phyloP scores from a whole-genome alignment of 225 moss, liverwort and hornwort genomes.

The Polytrichum commune region DNA sequence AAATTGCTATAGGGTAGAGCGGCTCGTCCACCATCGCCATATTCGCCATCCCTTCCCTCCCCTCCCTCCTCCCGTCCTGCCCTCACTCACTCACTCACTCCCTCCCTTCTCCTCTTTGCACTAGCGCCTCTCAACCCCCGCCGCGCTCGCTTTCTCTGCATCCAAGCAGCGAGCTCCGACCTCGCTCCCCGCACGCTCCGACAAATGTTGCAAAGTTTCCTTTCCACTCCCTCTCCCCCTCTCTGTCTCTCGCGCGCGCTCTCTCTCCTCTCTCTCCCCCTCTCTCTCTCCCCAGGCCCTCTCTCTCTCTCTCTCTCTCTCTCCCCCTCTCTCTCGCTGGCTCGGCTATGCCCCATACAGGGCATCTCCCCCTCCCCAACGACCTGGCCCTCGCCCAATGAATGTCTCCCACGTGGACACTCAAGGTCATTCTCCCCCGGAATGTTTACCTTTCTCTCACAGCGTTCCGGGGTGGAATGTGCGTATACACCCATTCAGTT shows the following conservation, averaged over 20 bases:
- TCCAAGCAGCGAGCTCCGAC: neutral
- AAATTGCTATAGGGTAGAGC: constrained; percentile 88
- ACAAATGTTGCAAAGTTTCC: neutral
- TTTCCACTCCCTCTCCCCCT: constrained; percentile 2
- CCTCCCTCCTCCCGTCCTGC: constrained; percentile 5
- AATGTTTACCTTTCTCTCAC: no score
- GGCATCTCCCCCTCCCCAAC: constrained; percentile 4
- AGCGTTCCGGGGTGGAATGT: no score
- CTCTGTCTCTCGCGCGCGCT: neutral
- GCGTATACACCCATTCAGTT: no score
- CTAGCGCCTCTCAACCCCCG: no score
- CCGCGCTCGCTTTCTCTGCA: no score
- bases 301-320: neutral
- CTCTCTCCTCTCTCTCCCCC: neutral
- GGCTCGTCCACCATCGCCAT: constrained; percentile 99
- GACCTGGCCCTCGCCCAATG: neutral
- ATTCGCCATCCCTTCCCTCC: constrained; percentile 35
- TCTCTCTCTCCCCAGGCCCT: neutral
- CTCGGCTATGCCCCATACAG: neutral
- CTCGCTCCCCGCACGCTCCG: neutral
- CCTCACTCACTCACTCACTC: neutral
- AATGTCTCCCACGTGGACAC: neutral
- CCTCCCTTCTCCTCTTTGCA: neutral
- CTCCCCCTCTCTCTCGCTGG: no score
- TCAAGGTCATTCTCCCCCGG: no score